Evolutionary conservation across 2,329 filamentous ascomycete genomes (phyloP), one percentile per base, ranked within the genome.

Genomic region (Phoma sp.): DNA sequence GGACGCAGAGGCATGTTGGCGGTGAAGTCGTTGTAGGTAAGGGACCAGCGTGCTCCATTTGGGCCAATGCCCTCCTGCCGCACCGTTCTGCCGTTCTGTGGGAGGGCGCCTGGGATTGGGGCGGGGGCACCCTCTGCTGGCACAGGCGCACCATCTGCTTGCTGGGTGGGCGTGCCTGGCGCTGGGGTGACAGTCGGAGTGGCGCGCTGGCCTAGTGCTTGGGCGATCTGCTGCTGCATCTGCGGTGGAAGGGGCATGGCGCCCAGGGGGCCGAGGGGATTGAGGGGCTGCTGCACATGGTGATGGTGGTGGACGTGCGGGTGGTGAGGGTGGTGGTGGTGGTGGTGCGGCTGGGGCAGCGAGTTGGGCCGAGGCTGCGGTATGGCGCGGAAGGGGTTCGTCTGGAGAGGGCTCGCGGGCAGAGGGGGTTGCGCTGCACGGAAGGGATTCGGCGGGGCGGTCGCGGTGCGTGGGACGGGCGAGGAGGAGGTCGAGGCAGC

Each of bases 21-120:
- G 17, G 62, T 68, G 13, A 76, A 76, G 57, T 82, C 80, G 62
- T 83, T 84, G 48, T 82, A 74, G 2, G 80, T 82, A 48, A 84
- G 74, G 37, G 81, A 80, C 78, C 80, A 83, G 51, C 81, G 76
- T 54, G 82, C 77, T 15, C 82, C 82, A 60, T 84, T 81, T 9
- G 81, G 79, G 0, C 79, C 79, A 29, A 81, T 64, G 8, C 78
- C 77, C 65, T 85, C 82, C 29, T 80, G 80, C 8, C 80, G 77
- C 19, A 43, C 27, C 7, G 43, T 37, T 22, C 38, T 24, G 22
- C 22, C 22, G 22, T 24, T 24, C 6, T 4, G 22, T 24, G 6
- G 22, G 22, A 24, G 22, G 22, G 22, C 22, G 22, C 43, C 19
- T 43, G 50, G 29, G 29, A 31, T 12, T 6, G 46, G 55, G 2